A percentile compares a stretch with the other conserved stretches of the same genome.
Conservation (phyloP, 345 rosid genomes). For the Laguncularia racemosa region DNA sequence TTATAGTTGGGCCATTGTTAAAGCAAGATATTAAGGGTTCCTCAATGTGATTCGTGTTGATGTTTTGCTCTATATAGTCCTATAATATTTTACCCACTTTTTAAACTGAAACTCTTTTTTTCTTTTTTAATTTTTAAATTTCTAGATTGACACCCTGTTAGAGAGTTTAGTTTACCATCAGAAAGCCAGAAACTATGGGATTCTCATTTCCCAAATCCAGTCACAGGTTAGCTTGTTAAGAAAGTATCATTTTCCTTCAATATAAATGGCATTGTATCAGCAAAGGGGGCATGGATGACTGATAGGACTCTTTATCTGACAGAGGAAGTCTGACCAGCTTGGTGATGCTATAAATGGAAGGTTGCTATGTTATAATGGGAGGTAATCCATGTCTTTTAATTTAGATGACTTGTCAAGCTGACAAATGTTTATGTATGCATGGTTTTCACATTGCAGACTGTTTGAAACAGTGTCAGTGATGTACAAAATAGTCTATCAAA, state of each 20-base stretch:
- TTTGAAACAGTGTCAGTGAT: conserved; percentile 47
- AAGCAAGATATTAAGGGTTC: conserved; percentile 3
- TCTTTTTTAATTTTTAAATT: too few species aligned
- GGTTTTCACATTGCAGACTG: conserved; percentile 39
- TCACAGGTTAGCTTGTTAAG: conserved; percentile 44
- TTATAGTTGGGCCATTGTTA: too few species aligned
- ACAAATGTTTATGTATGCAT: conserved; percentile 3
- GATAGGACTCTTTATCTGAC: not conserved
- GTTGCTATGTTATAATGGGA: conserved; percentile 23
- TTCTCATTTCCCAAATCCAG: conserved; percentile 49
- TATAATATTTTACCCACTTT: not conserved
- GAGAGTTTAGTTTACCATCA: conserved; percentile 43
- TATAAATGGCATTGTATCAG: too few species aligned
- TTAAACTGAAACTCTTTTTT: conserved; percentile 13
- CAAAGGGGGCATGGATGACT: conserved; percentile 4
- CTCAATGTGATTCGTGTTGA: not conserved
- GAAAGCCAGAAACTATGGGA: conserved; percentile 45
- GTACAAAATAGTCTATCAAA: conserved; percentile 51
- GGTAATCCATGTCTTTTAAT: conserved; percentile 4
- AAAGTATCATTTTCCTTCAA: too few species aligned
- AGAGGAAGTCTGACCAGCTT: conserved; percentile 17
- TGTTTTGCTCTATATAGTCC: conserved; percentile 5
- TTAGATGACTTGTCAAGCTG: not conserved
- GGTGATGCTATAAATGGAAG: conserved; percentile 33
- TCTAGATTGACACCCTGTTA: conserved; percentile 55